Evolutionary conservation across 106 monocot genomes (phyloP), one percentile per base, ranked within the genome.

Genomic region (Dioscorea alata): DNA sequence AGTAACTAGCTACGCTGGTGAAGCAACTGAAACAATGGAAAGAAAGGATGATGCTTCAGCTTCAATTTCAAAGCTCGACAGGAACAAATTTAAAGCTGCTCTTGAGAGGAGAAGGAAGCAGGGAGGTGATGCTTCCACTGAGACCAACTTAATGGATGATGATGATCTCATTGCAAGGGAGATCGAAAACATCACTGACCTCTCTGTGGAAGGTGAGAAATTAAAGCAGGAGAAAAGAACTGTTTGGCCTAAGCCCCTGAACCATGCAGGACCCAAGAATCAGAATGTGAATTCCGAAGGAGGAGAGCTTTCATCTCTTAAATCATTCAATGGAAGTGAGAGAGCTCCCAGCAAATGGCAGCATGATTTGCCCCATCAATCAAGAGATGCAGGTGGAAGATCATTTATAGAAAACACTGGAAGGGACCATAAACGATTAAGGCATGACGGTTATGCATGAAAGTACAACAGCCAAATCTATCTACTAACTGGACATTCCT

Each of bases 101-200:
- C 57, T 89, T 32, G 88, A 89, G 65, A 89, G 85, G 34, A 61
- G 79, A 50, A 68, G 70, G 49, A 79, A 84, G 67, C 50, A 33
- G 15, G 69, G 68, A 23, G 61, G 35, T 28, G 74, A 71, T 57
- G 50, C 50, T 10, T 9, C 77, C 15, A 76, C 34, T 33, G 82
- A 76, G 65, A 72, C 28, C 13, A 76, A 76, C 20, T 33, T 84
- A 61, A 57, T 76, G n/a, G 82, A 89, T 67, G 84, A 85, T 4
- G 88, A 89, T 62, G 85, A 89, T 63, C 68, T 85, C 59, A 89
- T 89, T 57, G 88, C 85, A 67, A 75, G 79, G 61, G 85, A 84
- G 81, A 74, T 89, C 17, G 88, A 89, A 50, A 82, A 65, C 69
- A 84, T 84, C 18, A 75, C 85, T 12, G 84, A 89, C 32, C 50